Evolutionary conservation across 345 rosid genomes (phyloP).

Genomic region (Cardamine chenopodiifolia): DNA sequence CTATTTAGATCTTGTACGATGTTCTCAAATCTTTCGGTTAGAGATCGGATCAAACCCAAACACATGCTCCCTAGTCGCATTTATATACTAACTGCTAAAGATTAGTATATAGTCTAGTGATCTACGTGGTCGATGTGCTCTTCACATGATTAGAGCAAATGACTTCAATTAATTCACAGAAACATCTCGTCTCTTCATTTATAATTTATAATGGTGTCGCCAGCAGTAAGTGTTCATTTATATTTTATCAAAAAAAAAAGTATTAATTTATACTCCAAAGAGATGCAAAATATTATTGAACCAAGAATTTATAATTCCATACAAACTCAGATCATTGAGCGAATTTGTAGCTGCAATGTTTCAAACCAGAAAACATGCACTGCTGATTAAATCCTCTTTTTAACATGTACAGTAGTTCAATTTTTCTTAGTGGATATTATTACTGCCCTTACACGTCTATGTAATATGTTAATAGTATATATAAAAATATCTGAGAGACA

Average conservation of each 20-base stretch:
- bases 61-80: conserved; percentile 1
- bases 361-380: conserved; percentile 21
- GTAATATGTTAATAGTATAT: not conserved
- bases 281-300: conserved; percentile 2
- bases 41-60: conserved; percentile 29
- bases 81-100: not conserved
- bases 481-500: not conserved
- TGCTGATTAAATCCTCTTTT: not conserved
- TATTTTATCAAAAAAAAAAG: not conserved
- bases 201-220: conserved; percentile 8
- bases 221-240: not conserved
- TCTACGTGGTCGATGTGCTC: conserved; percentile 15
- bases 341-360: conserved; percentile 14
- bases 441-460: not conserved
- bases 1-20: conserved; percentile 18
- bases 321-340: not conserved
- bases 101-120: not conserved
- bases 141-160: conserved; percentile 28
- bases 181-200: conserved; percentile 26
- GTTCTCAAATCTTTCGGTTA: not conserved
- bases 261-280: not conserved
- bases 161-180: conserved; percentile 14
- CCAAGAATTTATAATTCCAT: not conserved
- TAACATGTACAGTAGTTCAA: not conserved
- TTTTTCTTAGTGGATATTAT: not conserved